phyloP scores from a whole-genome alignment of 2,329 filamentous ascomycete genomes.

The Cryphonectria nitschkei region DNA sequence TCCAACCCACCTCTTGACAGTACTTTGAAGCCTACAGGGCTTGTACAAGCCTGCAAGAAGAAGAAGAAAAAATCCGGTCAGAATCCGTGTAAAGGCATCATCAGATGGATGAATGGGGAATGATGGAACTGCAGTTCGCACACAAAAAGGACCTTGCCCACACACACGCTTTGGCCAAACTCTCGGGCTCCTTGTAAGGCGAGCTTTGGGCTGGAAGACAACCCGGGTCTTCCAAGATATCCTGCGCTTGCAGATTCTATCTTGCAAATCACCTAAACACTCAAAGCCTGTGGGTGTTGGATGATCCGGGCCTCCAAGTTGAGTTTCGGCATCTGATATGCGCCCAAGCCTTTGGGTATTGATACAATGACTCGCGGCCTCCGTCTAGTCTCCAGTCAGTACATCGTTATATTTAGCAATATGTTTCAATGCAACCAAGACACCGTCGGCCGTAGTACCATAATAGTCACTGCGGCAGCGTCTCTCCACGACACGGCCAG shows the following conservation, averaged over 20 bases:
- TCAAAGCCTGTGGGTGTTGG: slow-evolving; percentile 6
- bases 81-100: slow-evolving; percentile 10
- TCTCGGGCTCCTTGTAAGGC: slow-evolving; percentile 3
- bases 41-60: not conserved
- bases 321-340: slow-evolving; percentile 13
- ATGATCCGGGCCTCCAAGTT: slow-evolving; percentile 7
- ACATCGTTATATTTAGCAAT: not conserved
- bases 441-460: slow-evolving; percentile 6
- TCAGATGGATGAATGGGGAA: slow-evolving; percentile 11
- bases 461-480: not conserved
- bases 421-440: slow-evolving; percentile 22
- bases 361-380: not conserved
- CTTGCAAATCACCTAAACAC: slow-evolving; percentile 5
- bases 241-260: slow-evolving; percentile 11
- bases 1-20: slow-evolving; percentile 13
- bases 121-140: slow-evolving; percentile 5
- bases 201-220: slow-evolving; percentile 21
- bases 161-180: slow-evolving; percentile 15
- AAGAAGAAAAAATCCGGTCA: not conserved
- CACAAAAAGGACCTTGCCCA: slow-evolving; percentile 12
- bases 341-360: not conserved
- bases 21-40: not conserved
- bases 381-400: not conserved
- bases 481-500: not conserved
- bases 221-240: not conserved